Conservation (phyloP, 371 early-diverging fungal species). For the Mucor piriformis region DNA sequence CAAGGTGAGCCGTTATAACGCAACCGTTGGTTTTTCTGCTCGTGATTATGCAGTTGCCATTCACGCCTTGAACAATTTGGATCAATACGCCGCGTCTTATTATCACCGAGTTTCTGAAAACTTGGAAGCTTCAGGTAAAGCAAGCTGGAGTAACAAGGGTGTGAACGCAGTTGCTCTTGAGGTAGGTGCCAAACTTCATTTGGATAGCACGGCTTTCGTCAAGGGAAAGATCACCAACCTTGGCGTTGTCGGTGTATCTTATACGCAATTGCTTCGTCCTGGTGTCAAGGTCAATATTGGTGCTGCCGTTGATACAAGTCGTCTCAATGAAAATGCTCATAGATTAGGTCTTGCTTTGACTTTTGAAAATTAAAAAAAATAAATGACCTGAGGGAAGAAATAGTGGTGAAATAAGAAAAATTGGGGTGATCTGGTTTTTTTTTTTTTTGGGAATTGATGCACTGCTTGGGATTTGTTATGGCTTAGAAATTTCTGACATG, state of each 20-base stretch:
- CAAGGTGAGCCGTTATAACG: conserved; percentile 83
- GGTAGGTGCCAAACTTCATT: conserved; percentile 90
- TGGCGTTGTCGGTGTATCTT: conserved; percentile 87
- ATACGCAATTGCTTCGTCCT: conserved; percentile 79
- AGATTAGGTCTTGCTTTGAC: conserved; percentile 90
- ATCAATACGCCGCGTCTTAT: conserved; percentile 86
- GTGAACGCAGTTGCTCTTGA: conserved; percentile 82
- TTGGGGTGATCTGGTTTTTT: too few relatives aligned
- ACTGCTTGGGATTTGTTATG: too few relatives aligned
- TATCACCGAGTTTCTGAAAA: conserved; percentile 90
- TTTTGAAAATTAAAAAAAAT: conserved; percentile 74
- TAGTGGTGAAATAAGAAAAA: too few relatives aligned
- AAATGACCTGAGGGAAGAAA: too few relatives aligned
- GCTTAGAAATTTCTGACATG: too few relatives aligned
- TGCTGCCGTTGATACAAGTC: conserved; percentile 89
- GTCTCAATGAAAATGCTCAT: conserved; percentile 92
- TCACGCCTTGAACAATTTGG: conserved; percentile 74
- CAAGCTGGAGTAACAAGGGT: conserved; percentile 84
- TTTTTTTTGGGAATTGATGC: too few relatives aligned
- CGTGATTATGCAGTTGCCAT: conserved; percentile 87
- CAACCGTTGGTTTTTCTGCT: conserved; percentile 82
- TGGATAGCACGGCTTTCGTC: conserved; percentile 87
- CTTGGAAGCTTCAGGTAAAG: conserved; percentile 93
- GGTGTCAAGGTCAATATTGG: conserved; percentile 94
- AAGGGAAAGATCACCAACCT: conserved; percentile 96